Conservation (phyloP, 805 yeast species). For the Metschnikowia similis region DNA sequence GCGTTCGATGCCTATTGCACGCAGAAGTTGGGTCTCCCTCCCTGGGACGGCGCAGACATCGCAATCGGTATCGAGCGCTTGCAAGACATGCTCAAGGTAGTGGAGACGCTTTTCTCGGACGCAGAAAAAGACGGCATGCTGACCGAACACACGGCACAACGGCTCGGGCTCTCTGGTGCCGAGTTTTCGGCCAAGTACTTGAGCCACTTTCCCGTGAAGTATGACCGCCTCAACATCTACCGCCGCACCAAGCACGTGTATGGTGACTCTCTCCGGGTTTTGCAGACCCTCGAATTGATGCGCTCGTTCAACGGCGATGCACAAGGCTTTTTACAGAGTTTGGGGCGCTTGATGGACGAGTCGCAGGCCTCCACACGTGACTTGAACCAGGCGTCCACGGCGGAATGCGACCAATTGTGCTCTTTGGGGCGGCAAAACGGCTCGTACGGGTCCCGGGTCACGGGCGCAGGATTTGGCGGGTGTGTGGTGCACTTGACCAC, state of each 20-base stretch:
- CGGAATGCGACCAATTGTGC: constrained; percentile 51
- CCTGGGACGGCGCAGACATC: constrained; percentile 46
- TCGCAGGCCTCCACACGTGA: constrained; percentile 52
- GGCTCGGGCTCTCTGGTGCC: constrained; percentile 38
- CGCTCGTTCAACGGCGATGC: constrained; percentile 19
- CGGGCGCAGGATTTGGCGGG: constrained; percentile 83
- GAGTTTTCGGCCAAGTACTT: constrained; percentile 37
- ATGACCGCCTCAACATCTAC: constrained; percentile 50
- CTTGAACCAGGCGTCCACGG: constrained; percentile 48
- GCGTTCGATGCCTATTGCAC: constrained; percentile 50
- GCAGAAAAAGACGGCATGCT: constrained; percentile 46
- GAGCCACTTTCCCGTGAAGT: constrained; percentile 52
- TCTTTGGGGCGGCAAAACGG: constrained; percentile 52
- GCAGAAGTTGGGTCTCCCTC: constrained; percentile 22
- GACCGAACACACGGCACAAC: constrained; percentile 43
- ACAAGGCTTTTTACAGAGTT: constrained; percentile 33
- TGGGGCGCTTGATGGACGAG: constrained; percentile 56
- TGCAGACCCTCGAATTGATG: constrained; percentile 44
- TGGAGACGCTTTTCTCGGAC: constrained; percentile 37
- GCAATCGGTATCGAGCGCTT: constrained; percentile 40
- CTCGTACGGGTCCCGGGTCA: constrained; percentile 62
- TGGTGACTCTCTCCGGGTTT: constrained; percentile 56
- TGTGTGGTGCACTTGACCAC: constrained; percentile 62
- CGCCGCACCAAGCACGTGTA: constrained; percentile 61
- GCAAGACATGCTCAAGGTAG: constrained; percentile 37